Evolutionary conservation across 2,329 filamentous ascomycete species (phyloP), one percentile per base, ranked within the genome.

Genomic region (Xylariaceae sp.): DNA sequence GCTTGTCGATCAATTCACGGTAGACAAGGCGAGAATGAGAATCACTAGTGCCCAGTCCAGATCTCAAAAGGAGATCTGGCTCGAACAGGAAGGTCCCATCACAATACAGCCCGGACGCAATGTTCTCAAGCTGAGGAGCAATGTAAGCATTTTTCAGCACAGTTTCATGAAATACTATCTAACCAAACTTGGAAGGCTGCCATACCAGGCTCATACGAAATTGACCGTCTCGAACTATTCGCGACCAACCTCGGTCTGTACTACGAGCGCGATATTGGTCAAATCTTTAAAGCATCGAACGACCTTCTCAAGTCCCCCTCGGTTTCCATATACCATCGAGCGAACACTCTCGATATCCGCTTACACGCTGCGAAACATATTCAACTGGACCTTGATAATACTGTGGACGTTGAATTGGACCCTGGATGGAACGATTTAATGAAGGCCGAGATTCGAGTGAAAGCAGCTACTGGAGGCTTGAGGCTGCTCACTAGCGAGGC

Each of bases 361-460:
- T 67, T 94, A 7, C 72, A 69, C 32, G 73, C 86, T 0, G 81
- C 86, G 0, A 84, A 78, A 47, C 71, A 82, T 34, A 83, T 94
- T 18, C 82, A 91, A 47, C 78, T 98, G 4, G 87, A 94, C 59
- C 83, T 83, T 51, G 82, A 83, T 53, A 87, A 87, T 43, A 82
- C 79, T 1, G 70, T 97, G 1, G 87, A 95, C 44, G 68, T 98
- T 16, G 73, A 81, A 38, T 65, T 95, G 11, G 69, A 69, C 9
- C 81, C 83, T 9, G 90, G 89, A 1, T 85, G 84, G 76, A 95
- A 95, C 57, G 64, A 81, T 2, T 69, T 85, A 2, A 66, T 61
- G 24, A 72, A 57, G 16, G 82, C 76, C 39, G 79, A 83, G 39
- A 62, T 87, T 26, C 74, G 78, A 26, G 68, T 86, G 34, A 78